Evolutionary conservation across 148 eudicot genomes (phyloP).

Genomic region (Fagopyrum tataricum): DNA sequence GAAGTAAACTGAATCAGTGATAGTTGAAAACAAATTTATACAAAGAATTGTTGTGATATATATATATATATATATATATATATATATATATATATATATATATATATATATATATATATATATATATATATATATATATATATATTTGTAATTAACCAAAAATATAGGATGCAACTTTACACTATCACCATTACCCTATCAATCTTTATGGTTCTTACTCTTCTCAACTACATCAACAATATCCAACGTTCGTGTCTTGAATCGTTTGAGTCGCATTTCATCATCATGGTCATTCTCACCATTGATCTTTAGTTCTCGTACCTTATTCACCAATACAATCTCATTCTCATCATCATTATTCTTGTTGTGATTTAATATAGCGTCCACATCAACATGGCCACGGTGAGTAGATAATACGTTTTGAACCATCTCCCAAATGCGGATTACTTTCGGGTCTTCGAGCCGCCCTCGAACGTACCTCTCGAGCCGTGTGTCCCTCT

Average conservation of each 20-base stretch:
- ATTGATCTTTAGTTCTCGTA: not conserved
- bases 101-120: too few relatives aligned
- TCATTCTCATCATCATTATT: not conserved
- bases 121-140: too few relatives aligned
- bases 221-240: not conserved
- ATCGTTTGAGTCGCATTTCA: not conserved
- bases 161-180: too few relatives aligned
- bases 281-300: not conserved
- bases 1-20: too few relatives aligned
- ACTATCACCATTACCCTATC: too few relatives aligned
- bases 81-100: too few relatives aligned
- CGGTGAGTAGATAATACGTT: conserved; percentile 21
- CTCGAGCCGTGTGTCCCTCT: conserved; percentile 26
- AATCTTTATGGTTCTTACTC: too few relatives aligned
- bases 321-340: not conserved
- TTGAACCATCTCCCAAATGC: conserved; percentile 28
- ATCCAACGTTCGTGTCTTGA: conserved; percentile 10
- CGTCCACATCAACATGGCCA: not conserved
- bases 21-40: too few relatives aligned
- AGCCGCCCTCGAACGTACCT: conserved; percentile 17
- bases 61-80: too few relatives aligned
- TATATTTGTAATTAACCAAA: too few relatives aligned
- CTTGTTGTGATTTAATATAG: not conserved
- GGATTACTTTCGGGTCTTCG: conserved; percentile 24
- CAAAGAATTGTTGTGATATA: too few relatives aligned